A percentile compares a stretch with the other conserved stretches of the same genome.
Conservation (phyloP, 2,329 filamentous ascomycete genomes). For the Neofusicoccum sp. region DNA sequence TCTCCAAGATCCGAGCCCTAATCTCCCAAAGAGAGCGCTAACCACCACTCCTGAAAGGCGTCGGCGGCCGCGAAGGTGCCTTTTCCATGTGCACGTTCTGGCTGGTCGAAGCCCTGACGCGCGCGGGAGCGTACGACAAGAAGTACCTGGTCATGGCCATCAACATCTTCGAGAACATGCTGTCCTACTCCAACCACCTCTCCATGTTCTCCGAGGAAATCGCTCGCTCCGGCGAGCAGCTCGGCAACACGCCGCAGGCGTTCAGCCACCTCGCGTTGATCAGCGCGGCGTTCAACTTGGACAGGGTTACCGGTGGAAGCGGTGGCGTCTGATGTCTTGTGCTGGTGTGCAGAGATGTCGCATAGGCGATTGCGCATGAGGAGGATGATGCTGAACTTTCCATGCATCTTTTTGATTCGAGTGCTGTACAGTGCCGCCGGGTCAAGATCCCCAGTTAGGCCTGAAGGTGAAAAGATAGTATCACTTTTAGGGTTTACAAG, state of each 20-base stretch:
- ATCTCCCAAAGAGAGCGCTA: too few species aligned
- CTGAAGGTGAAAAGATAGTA: too few species aligned
- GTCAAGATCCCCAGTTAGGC: too few species aligned
- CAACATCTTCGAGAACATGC: constrained; percentile 74
- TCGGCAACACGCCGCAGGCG: constrained; percentile 77
- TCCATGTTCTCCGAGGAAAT: constrained; percentile 81
- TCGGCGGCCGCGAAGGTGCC: constrained; percentile 71
- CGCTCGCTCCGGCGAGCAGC: constrained; percentile 69
- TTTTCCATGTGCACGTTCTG: constrained; percentile 84
- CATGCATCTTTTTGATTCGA: too few species aligned
- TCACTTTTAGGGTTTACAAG: background rate
- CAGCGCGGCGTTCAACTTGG: constrained; percentile 74
- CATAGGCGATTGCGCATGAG: too few species aligned
- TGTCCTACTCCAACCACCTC: constrained; percentile 73
- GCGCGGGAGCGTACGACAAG: constrained; percentile 54
- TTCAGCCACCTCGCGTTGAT: constrained; percentile 75
- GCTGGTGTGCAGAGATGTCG: too few species aligned
- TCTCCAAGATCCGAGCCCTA: too few species aligned
- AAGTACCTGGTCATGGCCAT: constrained; percentile 61
- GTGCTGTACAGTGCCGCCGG: too few species aligned
- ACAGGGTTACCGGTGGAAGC: constrained; percentile 39
- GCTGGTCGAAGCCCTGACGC: constrained; percentile 52
- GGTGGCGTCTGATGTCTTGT: too few species aligned
- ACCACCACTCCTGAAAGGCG: constrained; percentile 43
- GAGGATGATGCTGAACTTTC: background rate